phyloP scores from a whole-genome alignment of 495 filamentous ascomycete genomes.

The Penicillium subrubescens region DNA sequence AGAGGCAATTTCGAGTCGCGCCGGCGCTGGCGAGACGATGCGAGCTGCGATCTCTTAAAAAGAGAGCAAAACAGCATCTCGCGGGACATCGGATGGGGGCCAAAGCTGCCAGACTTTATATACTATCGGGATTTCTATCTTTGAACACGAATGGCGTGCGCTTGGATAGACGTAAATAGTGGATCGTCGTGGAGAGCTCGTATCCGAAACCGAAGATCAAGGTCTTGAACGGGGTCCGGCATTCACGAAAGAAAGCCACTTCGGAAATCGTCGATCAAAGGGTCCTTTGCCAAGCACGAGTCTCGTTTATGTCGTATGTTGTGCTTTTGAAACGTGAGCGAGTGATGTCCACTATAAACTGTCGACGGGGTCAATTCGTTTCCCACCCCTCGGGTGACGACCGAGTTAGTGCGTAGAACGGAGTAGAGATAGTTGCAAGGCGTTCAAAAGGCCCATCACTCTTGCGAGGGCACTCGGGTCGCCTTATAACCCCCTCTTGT shows the following conservation, averaged over 20 bases:
- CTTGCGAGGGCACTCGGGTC: not conserved
- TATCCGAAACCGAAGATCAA: conserved; percentile 13
- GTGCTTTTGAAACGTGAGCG: not conserved
- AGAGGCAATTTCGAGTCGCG: not conserved
- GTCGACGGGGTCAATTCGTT: not conserved
- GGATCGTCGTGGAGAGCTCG: conserved; percentile 20
- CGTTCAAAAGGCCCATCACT: not conserved
- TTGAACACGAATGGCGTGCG: conserved; percentile 17
- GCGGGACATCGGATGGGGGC: not conserved
- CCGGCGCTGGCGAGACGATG: not conserved
- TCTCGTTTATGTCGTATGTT: not conserved
- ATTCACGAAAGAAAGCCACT: not conserved
- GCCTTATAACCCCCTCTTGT: not conserved
- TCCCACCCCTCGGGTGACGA: not conserved
- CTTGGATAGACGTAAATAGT: conserved; percentile 11
- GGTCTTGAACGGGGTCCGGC: not conserved
- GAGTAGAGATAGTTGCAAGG: not conserved
- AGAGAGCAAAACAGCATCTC: conserved; percentile 4
- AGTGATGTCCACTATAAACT: not conserved
- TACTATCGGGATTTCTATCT: conserved; percentile 8
- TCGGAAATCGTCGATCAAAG: conserved; percentile 1
- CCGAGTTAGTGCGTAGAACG: not conserved
- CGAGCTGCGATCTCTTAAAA: conserved; percentile 4
- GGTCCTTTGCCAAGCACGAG: not conserved
- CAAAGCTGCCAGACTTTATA: not conserved